Conservation (phyloP, 148 eudicot genomes). For the Rhododendron kiyosumense region DNA sequence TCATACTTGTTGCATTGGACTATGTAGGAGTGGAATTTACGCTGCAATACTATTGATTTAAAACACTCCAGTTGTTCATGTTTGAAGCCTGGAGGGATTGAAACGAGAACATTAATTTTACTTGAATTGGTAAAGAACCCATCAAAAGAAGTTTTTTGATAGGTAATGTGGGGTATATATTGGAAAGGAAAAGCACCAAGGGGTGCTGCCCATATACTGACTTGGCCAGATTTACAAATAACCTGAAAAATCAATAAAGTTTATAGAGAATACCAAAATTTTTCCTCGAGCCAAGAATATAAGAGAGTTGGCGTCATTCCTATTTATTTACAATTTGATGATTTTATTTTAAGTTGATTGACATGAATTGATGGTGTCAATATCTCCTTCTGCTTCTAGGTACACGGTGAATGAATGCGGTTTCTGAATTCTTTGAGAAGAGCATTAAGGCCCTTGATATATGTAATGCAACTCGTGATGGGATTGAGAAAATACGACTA, state of each 20-base stretch:
- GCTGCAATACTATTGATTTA: not conserved
- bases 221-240: not conserved
- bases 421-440: constrained; percentile 42
- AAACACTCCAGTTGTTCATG: not conserved
- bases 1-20: not conserved
- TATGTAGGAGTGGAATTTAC: no score
- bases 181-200: not conserved
- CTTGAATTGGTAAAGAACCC: not conserved
- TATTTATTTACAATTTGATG: not conserved
- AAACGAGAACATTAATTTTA: not conserved
- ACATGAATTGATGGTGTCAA: not conserved
- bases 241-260: not conserved
- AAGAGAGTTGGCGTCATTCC: not conserved
- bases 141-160: not conserved
- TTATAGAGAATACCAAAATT: not conserved
- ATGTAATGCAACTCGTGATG: constrained; percentile 65
- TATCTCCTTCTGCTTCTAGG: constrained; percentile 2
- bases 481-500: constrained; percentile 52
- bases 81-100: not conserved
- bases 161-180: not conserved
- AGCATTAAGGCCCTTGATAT: constrained; percentile 64
- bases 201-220: not conserved
- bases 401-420: not conserved
- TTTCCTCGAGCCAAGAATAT: not conserved
- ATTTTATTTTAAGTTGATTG: not conserved